Conservation (phyloP, 1,139 yeast genomes). For the Yamadazyma triangularis region DNA sequence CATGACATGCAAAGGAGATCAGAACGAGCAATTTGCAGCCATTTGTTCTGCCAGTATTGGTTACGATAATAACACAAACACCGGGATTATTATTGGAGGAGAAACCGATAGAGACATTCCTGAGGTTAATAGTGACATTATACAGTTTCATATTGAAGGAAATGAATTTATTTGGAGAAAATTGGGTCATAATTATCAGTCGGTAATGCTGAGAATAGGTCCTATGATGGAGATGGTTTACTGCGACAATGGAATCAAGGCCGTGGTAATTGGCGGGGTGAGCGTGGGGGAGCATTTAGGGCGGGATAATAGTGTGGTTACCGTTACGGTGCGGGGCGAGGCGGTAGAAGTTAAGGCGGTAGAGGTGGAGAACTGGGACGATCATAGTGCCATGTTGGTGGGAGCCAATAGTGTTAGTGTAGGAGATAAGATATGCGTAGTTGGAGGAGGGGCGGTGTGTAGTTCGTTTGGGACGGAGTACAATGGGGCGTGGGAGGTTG, state of each 20-base stretch:
- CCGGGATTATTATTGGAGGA: conserved; percentile 57
- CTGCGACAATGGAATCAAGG: too few species aligned
- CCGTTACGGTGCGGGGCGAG: conserved; percentile 20
- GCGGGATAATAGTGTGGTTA: conserved; percentile 27
- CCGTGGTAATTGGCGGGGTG: conserved; percentile 61
- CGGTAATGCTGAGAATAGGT: too few species aligned
- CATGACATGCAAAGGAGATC: conserved; percentile 13
- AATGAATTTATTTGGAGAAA: too few species aligned
- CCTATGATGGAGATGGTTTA: too few species aligned
- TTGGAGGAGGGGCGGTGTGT: conserved; percentile 83
- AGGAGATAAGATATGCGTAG: conserved; percentile 13
- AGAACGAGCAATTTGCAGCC: conserved; percentile 22
- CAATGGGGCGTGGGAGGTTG: too few species aligned
- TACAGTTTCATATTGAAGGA: conserved; percentile 18
- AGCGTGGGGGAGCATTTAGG: conserved; percentile 35
- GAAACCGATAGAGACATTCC: conserved; percentile 30
- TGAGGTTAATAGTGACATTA: conserved; percentile 28
- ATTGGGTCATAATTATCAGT: too few species aligned
- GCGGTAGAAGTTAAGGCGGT: conserved; percentile 25
- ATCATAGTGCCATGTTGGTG: conserved; percentile 49
- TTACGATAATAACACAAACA: conserved; percentile 1
- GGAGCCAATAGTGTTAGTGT: conserved; percentile 46
- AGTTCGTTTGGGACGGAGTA: conserved; percentile 77
- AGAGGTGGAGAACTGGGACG: conserved; percentile 29
- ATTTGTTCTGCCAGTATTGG: conserved; percentile 25